phyloP scores from a whole-genome alignment of 805 yeast species.

The Ogataea pini region DNA sequence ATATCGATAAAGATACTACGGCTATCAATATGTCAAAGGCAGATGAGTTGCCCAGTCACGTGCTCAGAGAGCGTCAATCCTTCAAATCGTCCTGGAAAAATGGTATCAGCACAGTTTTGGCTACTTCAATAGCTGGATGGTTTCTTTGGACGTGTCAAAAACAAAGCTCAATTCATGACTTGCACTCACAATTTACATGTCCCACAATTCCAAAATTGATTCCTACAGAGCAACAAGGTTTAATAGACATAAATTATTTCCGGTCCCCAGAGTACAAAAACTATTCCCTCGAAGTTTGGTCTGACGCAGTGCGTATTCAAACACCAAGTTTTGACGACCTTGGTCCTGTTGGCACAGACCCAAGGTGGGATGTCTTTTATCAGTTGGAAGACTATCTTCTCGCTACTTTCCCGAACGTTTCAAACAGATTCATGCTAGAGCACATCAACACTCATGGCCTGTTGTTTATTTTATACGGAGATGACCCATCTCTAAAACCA shows the following conservation, averaged over 20 bases:
- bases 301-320: slow-evolving; percentile 1
- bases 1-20: no score
- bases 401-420: neutral
- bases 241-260: neutral
- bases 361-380: slow-evolving; percentile 1
- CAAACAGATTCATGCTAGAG: neutral
- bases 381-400: neutral
- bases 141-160: neutral
- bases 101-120: neutral
- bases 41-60: neutral
- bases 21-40: no score
- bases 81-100: neutral
- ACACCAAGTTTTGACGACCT: slow-evolving; percentile 2
- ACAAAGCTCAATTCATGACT: no score
- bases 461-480: neutral
- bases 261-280: slow-evolving; percentile 1
- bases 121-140: neutral
- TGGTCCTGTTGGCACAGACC: neutral
- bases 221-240: neutral
- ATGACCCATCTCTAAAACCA: neutral
- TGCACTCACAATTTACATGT: neutral
- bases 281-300: neutral
- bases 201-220: neutral
- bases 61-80: neutral
- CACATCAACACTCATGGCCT: slow-evolving; percentile 1